phyloP scores from a whole-genome alignment of 306 rosid genomes.

The Coriaria nepalensis region DNA sequence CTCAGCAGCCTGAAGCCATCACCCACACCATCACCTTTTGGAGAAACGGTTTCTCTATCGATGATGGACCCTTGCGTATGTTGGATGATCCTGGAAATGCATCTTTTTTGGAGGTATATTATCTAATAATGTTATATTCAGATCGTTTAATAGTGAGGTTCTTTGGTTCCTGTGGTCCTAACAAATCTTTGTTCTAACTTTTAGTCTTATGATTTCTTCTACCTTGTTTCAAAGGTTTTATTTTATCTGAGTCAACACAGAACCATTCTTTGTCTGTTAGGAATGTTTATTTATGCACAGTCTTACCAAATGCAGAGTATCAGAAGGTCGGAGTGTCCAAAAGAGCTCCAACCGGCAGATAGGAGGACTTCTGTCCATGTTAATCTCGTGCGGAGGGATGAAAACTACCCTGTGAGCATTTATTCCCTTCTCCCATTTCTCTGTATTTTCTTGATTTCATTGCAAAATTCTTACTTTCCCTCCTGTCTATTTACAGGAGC shows the following conservation, averaged over 20 bases:
- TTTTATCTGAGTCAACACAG: neutral
- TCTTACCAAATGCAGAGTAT: slow-evolving; percentile 49
- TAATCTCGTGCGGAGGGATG: slow-evolving; percentile 45
- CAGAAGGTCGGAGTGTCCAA: slow-evolving; percentile 71
- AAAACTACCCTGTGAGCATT: slow-evolving; percentile 59
- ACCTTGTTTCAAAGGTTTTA: too few relatives aligned
- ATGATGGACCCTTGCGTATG: slow-evolving; percentile 61
- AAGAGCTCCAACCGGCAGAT: slow-evolving; percentile 66
- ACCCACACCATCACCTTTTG: slow-evolving; percentile 59
- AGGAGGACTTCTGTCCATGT: slow-evolving; percentile 55
- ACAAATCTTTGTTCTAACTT: neutral
- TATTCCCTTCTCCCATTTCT: slow-evolving; percentile 1
- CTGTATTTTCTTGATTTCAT: slow-evolving; percentile 4
- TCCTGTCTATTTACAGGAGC: slow-evolving; percentile 40
- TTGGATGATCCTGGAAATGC: slow-evolving; percentile 79
- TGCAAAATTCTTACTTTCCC: slow-evolving; percentile 3
- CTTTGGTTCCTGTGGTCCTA: too few relatives aligned
- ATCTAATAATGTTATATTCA: slow-evolving; percentile 3
- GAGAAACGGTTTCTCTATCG: slow-evolving; percentile 77
- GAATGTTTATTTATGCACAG: slow-evolving; percentile 1
- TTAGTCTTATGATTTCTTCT: neutral
- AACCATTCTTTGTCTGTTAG: neutral
- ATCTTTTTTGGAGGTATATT: slow-evolving; percentile 59
- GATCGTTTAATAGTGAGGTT: neutral
- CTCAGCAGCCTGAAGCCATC: slow-evolving; percentile 36